These are phyloP conservation scores for Chernovozyma sophiae-reginae DNA, from an alignment of 1,139 yeast genomes.

Conservation along the genomic window DNA sequence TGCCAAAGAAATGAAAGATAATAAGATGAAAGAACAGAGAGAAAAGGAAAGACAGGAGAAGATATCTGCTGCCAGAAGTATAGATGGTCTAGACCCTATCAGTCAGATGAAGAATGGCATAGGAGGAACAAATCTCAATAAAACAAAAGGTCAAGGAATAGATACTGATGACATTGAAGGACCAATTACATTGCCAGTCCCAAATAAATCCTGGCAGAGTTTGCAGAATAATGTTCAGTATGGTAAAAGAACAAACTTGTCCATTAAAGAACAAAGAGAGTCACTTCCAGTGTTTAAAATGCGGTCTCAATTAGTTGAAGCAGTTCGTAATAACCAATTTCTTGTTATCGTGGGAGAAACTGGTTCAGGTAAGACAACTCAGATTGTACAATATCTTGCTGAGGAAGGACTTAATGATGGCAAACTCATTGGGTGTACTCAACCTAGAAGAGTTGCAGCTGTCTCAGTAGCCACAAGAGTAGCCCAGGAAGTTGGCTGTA, in stretches of 20 bases:
- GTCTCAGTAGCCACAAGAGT: constrained; percentile 66
- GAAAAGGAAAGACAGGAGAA: constrained; percentile 37
- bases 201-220: constrained; percentile 39
- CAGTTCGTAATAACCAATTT: constrained; percentile 47
- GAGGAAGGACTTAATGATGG: constrained; percentile 32
- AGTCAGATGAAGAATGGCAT: not conserved
- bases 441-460: constrained; percentile 74
- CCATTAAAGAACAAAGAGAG: constrained; percentile 64
- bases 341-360: constrained; percentile 47
- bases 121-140: constrained; percentile 2
- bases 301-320: constrained; percentile 53
- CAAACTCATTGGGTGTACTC: constrained; percentile 62
- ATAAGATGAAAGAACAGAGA: constrained; percentile 46
- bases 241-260: constrained; percentile 51
- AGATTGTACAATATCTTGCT: constrained; percentile 35
- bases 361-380: constrained; percentile 45
- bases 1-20: constrained; percentile 63
- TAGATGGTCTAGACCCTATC: constrained; percentile 29
- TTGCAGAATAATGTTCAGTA: constrained; percentile 39
- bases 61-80: constrained; percentile 19
- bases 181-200: not conserved
- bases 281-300: constrained; percentile 70
- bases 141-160: constrained; percentile 8
- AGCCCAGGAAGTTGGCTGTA: constrained; percentile 59
- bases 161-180: not conserved